Conservation (phyloP, 2,329 filamentous ascomycete genomes). For the Phyllosticta citrichinensis region DNA sequence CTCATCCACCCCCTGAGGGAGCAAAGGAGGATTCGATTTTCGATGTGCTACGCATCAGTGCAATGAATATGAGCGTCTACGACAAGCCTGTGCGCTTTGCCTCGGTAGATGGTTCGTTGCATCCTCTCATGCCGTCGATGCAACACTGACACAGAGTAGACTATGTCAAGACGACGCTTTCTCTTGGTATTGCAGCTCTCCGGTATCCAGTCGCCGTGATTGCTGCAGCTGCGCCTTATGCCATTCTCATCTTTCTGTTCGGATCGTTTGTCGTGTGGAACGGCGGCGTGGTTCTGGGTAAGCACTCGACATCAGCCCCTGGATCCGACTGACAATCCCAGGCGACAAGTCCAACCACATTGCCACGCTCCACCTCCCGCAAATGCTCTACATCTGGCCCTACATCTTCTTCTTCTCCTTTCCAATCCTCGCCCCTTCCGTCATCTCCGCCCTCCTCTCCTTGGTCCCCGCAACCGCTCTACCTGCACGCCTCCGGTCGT, state of each 20-base stretch:
- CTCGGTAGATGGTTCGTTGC: conserved; percentile 9
- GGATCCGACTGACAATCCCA: conserved; percentile 23
- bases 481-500: neutral
- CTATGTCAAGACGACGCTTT: conserved; percentile 45
- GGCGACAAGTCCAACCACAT: conserved; percentile 93
- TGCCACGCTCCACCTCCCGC: conserved; percentile 76
- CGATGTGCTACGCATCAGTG: conserved; percentile 2
- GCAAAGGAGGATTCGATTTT: neutral
- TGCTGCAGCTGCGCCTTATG: conserved; percentile 37
- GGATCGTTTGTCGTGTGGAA: conserved; percentile 74
- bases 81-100: conserved; percentile 12
- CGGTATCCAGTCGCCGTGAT: conserved; percentile 32
- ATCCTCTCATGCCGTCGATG: neutral
- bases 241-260: conserved; percentile 59
- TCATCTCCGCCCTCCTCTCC: neutral
- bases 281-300: conserved; percentile 80
- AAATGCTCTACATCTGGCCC: conserved; percentile 94
- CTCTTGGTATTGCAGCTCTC: conserved; percentile 50
- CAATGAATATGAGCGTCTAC: conserved; percentile 11
- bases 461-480: neutral
- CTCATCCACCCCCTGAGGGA: neutral
- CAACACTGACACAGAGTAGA: conserved; percentile 17
- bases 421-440: conserved; percentile 44
- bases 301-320: conserved; percentile 14
- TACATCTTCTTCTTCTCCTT: conserved; percentile 83